A percentile compares a stretch with the other conserved stretches of the same genome.
phyloP scores from a whole-genome alignment of 768 basidiomycete genomes.

The Lanmaoa pseudosensibilis region DNA sequence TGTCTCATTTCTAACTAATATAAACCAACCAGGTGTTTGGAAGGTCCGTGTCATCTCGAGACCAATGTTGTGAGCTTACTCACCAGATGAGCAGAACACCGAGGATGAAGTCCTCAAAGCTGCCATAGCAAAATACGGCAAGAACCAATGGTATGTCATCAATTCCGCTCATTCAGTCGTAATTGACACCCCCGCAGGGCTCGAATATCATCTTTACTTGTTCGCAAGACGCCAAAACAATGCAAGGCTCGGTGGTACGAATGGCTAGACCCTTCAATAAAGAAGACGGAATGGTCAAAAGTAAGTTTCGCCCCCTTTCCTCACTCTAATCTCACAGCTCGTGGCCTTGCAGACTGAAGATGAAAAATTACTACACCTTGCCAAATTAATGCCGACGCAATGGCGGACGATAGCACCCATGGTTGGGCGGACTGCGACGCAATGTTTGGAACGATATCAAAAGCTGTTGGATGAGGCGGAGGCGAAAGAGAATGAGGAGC shows the following conservation, averaged over 20 bases:
- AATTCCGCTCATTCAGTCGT: background rate
- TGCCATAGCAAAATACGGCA: slow-evolving; percentile 96
- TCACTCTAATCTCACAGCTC: background rate
- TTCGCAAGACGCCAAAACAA: slow-evolving; percentile 98
- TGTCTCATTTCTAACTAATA: slow-evolving; percentile 1
- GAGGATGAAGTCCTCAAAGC: slow-evolving; percentile 99
- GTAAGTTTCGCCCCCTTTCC: slow-evolving; percentile 37
- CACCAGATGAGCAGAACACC: slow-evolving; percentile 61
- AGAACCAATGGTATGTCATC: slow-evolving; percentile 79
- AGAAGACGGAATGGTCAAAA: slow-evolving; percentile 99
- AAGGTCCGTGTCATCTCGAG: slow-evolving; percentile 49
- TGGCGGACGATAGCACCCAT: slow-evolving; percentile 99
- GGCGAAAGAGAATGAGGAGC: slow-evolving; percentile 92
- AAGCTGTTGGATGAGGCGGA: slow-evolving; percentile 97
- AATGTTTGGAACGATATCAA: slow-evolving; percentile 97
- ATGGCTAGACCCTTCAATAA: slow-evolving; percentile 99
- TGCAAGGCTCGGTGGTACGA: slow-evolving; percentile 99
- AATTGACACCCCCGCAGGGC: slow-evolving; percentile 55
- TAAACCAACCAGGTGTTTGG: slow-evolving; percentile 62
- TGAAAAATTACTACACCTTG: slow-evolving; percentile 95
- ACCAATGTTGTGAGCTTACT: background rate
- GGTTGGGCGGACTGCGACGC: slow-evolving; percentile 95
- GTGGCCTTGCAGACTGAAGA: slow-evolving; percentile 74
- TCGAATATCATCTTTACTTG: slow-evolving; percentile 94
- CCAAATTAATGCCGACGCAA: slow-evolving; percentile 99